These are phyloP conservation scores for Lycium barbarum DNA, from an alignment of 257 asterid genomes.

Conservation along the genomic window DNA sequence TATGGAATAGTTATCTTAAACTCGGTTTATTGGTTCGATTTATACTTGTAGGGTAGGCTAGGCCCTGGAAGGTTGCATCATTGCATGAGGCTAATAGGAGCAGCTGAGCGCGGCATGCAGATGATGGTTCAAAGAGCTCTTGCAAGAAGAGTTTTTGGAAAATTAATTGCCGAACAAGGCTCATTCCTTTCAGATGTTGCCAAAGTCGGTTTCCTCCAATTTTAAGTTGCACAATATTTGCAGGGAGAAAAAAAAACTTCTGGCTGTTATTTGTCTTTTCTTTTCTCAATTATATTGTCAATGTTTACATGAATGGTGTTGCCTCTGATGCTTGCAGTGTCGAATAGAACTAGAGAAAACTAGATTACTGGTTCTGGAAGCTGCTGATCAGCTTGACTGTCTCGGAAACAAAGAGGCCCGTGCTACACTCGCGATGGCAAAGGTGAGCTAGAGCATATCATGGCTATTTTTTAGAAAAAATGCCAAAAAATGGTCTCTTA, in stretches of 20 bases:
- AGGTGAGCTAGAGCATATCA: conserved; percentile 48
- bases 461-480: neutral
- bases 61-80: conserved; percentile 99
- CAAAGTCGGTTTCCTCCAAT: conserved; percentile 31
- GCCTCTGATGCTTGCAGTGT: conserved; percentile 51
- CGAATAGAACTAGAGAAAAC: conserved; percentile 90
- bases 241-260: neutral
- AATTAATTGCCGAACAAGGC: conserved; percentile 87
- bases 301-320: neutral
- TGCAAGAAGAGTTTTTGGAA: conserved; percentile 74
- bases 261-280: neutral
- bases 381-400: conserved; percentile 93
- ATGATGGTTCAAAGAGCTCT: conserved; percentile 85
- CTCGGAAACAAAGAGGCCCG: conserved; percentile 88
- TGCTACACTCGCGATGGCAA: conserved; percentile 93
- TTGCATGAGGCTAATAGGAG: conserved; percentile 97
- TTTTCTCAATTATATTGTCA: neutral
- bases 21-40: neutral
- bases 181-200: conserved; percentile 91
- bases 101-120: conserved; percentile 97
- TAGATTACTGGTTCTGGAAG: conserved; percentile 87
- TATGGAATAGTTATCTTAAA: conserved; percentile 19
- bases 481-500: too few relatives aligned
- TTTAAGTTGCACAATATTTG: neutral
- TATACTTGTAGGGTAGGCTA: conserved; percentile 75